These are phyloP conservation scores for Passiflora organensis DNA, from an alignment of 345 rosid genomes.

Conservation along the genomic window DNA sequence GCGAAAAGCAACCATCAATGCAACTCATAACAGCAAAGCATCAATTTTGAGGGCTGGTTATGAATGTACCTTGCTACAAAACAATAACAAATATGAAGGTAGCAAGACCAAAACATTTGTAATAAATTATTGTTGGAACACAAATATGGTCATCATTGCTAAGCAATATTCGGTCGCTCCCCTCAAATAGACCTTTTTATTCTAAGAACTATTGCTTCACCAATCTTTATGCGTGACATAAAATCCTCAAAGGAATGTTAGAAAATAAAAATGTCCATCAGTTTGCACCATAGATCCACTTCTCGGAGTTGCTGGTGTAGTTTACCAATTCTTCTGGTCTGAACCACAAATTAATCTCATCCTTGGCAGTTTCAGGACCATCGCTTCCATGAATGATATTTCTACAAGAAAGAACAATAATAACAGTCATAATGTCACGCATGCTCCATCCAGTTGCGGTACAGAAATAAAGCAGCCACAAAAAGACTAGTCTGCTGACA, in stretches of 20 bases:
- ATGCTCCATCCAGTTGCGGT: too few relatives aligned
- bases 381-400: slow-evolving; percentile 98
- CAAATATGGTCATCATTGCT: too few relatives aligned
- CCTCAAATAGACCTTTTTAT: slow-evolving; percentile 24
- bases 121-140: too few relatives aligned
- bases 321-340: slow-evolving; percentile 85
- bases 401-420: slow-evolving; percentile 31
- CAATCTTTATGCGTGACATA: slow-evolving; percentile 19
- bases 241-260: slow-evolving; percentile 15
- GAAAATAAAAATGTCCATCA: slow-evolving; percentile 19
- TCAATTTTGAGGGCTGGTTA: too few relatives aligned
- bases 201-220: slow-evolving; percentile 24
- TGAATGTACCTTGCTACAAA: too few relatives aligned
- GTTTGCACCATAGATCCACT: slow-evolving; percentile 83
- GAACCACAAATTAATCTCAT: slow-evolving; percentile 91
- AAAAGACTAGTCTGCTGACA: too few relatives aligned
- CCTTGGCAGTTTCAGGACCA: slow-evolving; percentile 94
- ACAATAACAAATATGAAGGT: too few relatives aligned
- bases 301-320: slow-evolving; percentile 77
- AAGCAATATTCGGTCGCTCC: slow-evolving; percentile 1
- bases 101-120: too few relatives aligned
- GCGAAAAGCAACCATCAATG: too few relatives aligned
- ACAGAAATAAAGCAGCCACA: too few relatives aligned
- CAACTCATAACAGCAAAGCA: too few relatives aligned
- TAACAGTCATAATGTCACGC: not conserved